These are phyloP conservation scores for Cryptococcus sp. DNA, from an alignment of 1,284 basidiomycete species.

Conservation along the genomic window DNA sequence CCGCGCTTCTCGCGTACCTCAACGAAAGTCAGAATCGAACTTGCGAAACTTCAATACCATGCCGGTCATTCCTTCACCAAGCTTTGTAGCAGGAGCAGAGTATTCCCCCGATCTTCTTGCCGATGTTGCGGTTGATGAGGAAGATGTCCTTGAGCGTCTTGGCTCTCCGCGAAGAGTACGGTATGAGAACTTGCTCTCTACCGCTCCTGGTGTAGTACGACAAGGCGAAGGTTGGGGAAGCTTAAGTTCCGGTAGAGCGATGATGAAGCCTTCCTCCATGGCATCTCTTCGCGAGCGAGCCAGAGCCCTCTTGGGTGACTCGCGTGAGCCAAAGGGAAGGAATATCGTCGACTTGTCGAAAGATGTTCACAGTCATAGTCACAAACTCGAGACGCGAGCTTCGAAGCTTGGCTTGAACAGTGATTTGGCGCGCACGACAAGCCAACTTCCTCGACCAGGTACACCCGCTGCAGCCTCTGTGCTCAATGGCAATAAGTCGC, in stretches of 20 bases:
- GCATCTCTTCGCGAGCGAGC: slow-evolving; percentile 42
- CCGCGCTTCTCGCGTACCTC: slow-evolving; percentile 15
- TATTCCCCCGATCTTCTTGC: slow-evolving; percentile 6
- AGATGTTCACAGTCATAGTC: neutral
- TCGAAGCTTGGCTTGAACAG: slow-evolving; percentile 8
- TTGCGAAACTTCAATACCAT: slow-evolving; percentile 41
- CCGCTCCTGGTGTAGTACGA: slow-evolving; percentile 32
- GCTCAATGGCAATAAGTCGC: slow-evolving; percentile 4
- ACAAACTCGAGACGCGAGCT: slow-evolving; percentile 15
- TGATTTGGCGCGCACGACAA: slow-evolving; percentile 1
- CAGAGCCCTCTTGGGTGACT: slow-evolving; percentile 27
- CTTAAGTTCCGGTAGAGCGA: slow-evolving; percentile 7
- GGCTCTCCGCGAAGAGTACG: slow-evolving; percentile 20
- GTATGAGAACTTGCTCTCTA: slow-evolving; percentile 34
- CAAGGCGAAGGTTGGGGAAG: slow-evolving; percentile 40
- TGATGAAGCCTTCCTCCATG: slow-evolving; percentile 41
- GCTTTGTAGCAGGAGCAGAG: slow-evolving; percentile 12
- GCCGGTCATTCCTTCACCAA: slow-evolving; percentile 21
- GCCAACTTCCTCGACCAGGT: slow-evolving; percentile 9
- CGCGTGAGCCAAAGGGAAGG: slow-evolving; percentile 12
- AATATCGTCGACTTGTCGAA: slow-evolving; percentile 24
- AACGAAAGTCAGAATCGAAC: slow-evolving; percentile 43
- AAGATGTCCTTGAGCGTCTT: slow-evolving; percentile 6
- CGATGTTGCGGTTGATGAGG: slow-evolving; percentile 22
- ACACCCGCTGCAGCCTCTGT: slow-evolving; percentile 14